Conservation (phyloP, 768 basidiomycete genomes). For the Lactarius pseudohatsudake region DNA sequence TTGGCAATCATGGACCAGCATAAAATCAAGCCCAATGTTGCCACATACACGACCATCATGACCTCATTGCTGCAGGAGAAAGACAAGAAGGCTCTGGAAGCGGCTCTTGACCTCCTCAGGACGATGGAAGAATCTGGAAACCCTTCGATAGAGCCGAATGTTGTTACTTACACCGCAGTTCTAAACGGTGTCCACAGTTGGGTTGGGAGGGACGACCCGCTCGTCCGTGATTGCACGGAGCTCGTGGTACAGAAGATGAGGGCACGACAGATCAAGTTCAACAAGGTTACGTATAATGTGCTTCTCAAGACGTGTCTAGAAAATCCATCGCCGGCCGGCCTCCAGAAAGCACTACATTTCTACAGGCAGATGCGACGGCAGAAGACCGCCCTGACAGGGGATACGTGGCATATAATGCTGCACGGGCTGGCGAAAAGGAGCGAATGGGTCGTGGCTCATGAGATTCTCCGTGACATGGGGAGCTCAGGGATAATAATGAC, state of each 20-base stretch:
- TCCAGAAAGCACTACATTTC: constrained; percentile 55
- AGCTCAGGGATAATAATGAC: constrained; percentile 51
- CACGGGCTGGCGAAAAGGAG: constrained; percentile 56
- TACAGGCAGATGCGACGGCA: constrained; percentile 59
- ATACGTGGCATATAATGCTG: constrained; percentile 80
- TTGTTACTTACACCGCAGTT: constrained; percentile 81
- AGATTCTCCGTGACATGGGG: constrained; percentile 62
- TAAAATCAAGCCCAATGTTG: constrained; percentile 69
- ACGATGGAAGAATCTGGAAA: constrained; percentile 64
- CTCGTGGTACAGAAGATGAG: constrained; percentile 62
- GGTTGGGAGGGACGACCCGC: constrained; percentile 45
- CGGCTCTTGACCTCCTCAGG: constrained; percentile 67
- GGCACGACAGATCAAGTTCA: constrained; percentile 51
- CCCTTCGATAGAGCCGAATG: constrained; percentile 55
- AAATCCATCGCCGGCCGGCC: constrained; percentile 48
- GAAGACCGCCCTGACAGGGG: constrained; percentile 49
- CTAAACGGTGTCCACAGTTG: constrained; percentile 70
- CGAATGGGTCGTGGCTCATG: constrained; percentile 61
- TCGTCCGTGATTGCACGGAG: constrained; percentile 47
- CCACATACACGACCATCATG: constrained; percentile 79
- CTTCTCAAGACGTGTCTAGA: constrained; percentile 68
- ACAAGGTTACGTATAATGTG: constrained; percentile 71
- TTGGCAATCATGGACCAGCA: constrained; percentile 74
- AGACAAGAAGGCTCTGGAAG: constrained; percentile 51
- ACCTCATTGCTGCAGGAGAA: constrained; percentile 64